Evolutionary conservation across 1,284 basidiomycete species (phyloP), one percentile per base, ranked within the genome.

Genomic region (Omphalotus olearius): DNA sequence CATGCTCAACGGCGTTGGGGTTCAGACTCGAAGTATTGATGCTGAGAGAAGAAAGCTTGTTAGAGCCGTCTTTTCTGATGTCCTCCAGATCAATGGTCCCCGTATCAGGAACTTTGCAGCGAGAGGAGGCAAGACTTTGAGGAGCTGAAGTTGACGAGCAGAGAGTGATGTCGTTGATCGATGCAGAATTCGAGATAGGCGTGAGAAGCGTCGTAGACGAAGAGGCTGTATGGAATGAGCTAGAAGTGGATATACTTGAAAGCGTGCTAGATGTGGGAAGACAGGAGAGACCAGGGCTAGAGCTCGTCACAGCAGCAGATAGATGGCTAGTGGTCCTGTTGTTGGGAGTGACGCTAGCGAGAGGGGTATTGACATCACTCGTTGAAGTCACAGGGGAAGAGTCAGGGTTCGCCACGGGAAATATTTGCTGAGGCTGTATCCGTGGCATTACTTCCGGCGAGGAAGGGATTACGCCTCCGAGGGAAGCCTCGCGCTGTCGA

Each of bases 181-280:
- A 55, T 33, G 38, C 45, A 30, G 53, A 47, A 23, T 48, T 47
- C 6, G 53, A 54, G 11, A 54, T 47, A 4, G 53, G 51, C 10
- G 53, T 55, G 10, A 46, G 47, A 16, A 53, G 43, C 2, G 52
- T 49, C 10, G 47, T 40, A 28, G 53, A 51, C 13, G 53, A 55
- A 33, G 53, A 55, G n/a, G 53, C 49, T 33, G 53, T 51, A 28
- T 51, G 50, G 37, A 55, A 55, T 13, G 53, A 47, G 28, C 38
- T 45, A 6, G 45, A 36, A 25, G 44, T 50, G 44, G 25, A 18
- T 13, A 54, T 36, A 33, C 45, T 55, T 2, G 53, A 51, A 30
- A 52, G 46, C 9, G 53, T 55, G 39, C 45, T 55, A 25, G 41
- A 39, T 44, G 44, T 48, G 9, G 40, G 46, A 17, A 55, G 30